Evolutionary conservation across 2,329 filamentous ascomycete genomes (phyloP).

Genomic region (Amauroascus niger): DNA sequence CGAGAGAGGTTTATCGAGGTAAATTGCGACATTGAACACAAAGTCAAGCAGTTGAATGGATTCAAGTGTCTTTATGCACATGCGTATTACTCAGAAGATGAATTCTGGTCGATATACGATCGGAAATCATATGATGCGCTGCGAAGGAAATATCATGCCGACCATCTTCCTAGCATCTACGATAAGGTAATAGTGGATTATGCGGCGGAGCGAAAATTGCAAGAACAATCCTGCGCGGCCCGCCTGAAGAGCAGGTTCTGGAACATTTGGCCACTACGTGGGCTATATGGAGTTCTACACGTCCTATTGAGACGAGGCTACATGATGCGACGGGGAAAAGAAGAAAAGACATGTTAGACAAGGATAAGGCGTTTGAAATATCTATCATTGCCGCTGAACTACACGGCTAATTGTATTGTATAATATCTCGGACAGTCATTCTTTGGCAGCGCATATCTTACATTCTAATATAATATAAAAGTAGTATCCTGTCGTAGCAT

Average conservation of each 20-base stretch:
- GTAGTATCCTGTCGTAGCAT: background rate
- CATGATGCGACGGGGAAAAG: background rate
- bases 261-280: background rate
- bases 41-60: slow-evolving; percentile 59
- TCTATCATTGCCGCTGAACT: background rate
- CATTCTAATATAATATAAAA: background rate
- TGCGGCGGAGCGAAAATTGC: background rate
- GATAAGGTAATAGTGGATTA: slow-evolving; percentile 26
- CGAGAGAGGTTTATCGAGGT: slow-evolving; percentile 51
- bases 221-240: background rate
- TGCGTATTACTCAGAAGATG: slow-evolving; percentile 61
- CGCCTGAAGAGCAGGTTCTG: slow-evolving; percentile 2
- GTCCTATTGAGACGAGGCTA: slow-evolving; percentile 1
- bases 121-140: slow-evolving; percentile 30
- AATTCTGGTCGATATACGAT: slow-evolving; percentile 39
- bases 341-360: background rate
- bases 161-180: slow-evolving; percentile 28
- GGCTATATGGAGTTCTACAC: background rate
- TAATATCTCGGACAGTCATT: background rate
- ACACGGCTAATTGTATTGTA: background rate
- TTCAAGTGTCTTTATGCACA: slow-evolving; percentile 85
- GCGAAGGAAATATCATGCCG: slow-evolving; percentile 33
- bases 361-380: background rate
- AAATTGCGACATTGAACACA: slow-evolving; percentile 62
- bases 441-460: background rate